Evolutionary conservation across 139 green algal species (phyloP).

Genomic region (Auxenochlorella pyrenoidosa): DNA sequence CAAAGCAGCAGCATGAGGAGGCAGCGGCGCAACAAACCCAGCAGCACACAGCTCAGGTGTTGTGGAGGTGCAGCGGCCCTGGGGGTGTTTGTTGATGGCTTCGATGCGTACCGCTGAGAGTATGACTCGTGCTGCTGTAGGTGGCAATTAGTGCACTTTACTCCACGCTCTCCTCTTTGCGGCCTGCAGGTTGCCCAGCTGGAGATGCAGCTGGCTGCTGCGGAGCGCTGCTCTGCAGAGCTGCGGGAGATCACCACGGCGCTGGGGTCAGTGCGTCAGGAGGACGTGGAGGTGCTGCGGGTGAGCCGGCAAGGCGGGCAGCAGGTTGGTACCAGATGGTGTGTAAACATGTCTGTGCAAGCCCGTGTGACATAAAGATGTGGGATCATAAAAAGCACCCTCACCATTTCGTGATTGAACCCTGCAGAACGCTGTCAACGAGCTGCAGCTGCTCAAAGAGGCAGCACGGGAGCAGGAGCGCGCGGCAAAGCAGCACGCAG

Average conservation of each 20-base stretch:
- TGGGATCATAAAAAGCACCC: too few relatives aligned
- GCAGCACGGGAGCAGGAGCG: background rate
- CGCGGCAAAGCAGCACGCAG: background rate
- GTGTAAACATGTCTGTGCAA: too few relatives aligned
- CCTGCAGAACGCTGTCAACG: slow-evolving; percentile 10
- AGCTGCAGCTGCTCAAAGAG: slow-evolving; percentile 22
- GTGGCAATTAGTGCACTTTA: background rate
- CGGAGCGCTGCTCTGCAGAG: slow-evolving; percentile 24
- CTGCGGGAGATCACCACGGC: background rate
- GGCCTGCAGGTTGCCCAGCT: slow-evolving; percentile 14
- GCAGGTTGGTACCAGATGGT: too few relatives aligned
- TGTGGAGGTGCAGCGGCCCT: background rate
- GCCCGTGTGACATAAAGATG: too few relatives aligned
- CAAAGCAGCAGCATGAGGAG: background rate
- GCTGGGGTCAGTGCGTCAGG: background rate
- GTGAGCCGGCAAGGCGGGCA: background rate
- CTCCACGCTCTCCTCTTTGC: background rate
- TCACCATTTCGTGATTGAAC: background rate
- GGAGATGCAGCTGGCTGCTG: slow-evolving; percentile 14
- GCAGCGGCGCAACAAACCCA: background rate
- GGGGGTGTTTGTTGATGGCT: background rate
- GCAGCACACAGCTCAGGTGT: slow-evolving; percentile 16
- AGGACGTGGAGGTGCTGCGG: slow-evolving; percentile 31
- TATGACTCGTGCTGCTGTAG: background rate
- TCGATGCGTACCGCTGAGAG: background rate